Base-by-base conservation (phyloP, 495 filamentous ascomycete genomes). In the Cercophora samala region DNA sequence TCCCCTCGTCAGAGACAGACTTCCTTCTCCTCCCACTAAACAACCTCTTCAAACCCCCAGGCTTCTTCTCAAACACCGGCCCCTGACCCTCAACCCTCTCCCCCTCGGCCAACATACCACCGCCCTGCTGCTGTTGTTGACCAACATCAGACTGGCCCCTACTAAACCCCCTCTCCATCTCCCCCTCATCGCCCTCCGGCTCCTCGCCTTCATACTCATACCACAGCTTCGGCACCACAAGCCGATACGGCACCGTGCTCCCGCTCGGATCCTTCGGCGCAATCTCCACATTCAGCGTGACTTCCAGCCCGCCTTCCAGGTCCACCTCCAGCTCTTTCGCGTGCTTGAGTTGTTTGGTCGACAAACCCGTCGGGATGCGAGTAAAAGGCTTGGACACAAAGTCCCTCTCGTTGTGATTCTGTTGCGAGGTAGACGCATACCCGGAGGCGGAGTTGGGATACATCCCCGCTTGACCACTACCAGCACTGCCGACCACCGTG, bases 211-310 rank as follows among this genome's bases (percentile, higher is more conserved):
- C 74, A 63, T 81, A 76, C 29, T 83, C 80, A 64, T 86, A 86
- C 78, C 79, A 85, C 25, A 99, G 79, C 63, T 86, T 86, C 6
- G 95, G 95, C 13, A 99, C 89, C 0, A 97, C 84, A 24, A 98
- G 76, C 22, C 93, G 84, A 75, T 99, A 99, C 32, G 92, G 90
- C 56, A 86, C 85, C 2, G 95, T 99, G 69, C 89, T 90, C n/a
- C 95, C 96, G 0, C 89, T 85, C 0, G 96, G 95, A 71, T 98
- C 92, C 65, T 86, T 85, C 26, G 90, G 86, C 69, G 87, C 91
- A 69, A 97, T 86, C 79, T 99, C 95, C 70, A 95, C 86, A 70
- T 96, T 94, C 26, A 99, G 76, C 11, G 84, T 88, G 26, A 99
- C 87, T 62, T 97, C 92, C 23, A 99, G 81, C 2, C 92, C 93